Conservation (phyloP, 2,329 filamentous ascomycete species). For the Ophiostoma himal-ulmi region DNA sequence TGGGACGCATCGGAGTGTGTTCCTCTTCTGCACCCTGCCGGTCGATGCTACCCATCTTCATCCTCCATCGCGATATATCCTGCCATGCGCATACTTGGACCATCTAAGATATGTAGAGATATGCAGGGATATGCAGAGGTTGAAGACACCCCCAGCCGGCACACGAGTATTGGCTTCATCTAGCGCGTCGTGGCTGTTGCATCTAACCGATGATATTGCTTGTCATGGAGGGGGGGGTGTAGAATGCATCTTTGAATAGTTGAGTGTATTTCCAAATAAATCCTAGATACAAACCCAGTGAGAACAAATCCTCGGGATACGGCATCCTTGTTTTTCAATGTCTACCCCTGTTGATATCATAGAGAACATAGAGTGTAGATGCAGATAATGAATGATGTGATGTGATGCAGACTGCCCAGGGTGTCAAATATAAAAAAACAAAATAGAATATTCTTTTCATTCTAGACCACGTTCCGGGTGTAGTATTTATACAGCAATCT, state of each 20-base stretch:
- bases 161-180: neutral
- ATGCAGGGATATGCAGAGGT: too few relatives aligned
- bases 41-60: neutral
- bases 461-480: conserved; percentile 5
- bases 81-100: too few relatives aligned
- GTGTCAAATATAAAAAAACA: neutral
- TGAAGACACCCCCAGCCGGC: neutral
- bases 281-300: too few relatives aligned
- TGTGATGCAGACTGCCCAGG: neutral
- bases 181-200: neutral
- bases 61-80: neutral
- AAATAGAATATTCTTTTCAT: neutral
- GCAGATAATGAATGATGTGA: neutral
- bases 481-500: conserved; percentile 10
- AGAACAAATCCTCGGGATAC: too few relatives aligned
- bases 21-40: neutral
- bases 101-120: too few relatives aligned
- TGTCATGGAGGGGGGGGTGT: neutral
- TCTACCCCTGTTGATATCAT: too few relatives aligned
- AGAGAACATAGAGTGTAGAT: neutral
- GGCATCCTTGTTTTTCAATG: too few relatives aligned
- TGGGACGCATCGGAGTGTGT: neutral
- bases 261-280: too few relatives aligned
- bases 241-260: neutral
- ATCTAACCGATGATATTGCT: neutral